Evolutionary conservation across 305 asterid species (phyloP), one percentile per base, ranked within the genome.

Genomic region (Fraxinus floribunda): DNA sequence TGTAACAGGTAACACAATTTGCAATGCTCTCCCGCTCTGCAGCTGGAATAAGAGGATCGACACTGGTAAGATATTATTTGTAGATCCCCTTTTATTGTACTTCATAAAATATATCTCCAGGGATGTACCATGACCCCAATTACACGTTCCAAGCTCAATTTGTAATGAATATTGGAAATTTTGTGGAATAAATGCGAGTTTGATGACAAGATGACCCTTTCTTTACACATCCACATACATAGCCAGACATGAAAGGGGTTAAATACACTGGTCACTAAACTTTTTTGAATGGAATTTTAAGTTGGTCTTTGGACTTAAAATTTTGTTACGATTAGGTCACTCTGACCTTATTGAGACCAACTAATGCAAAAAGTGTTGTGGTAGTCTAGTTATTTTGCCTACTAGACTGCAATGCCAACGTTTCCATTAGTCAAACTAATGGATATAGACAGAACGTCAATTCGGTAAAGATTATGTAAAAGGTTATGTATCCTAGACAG

Each of bases 11-110:
- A 86, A 95, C 99, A 18, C 98, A 97, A 3, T 92, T 90, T 89
- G 98, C 98, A 52, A 85, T 94, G 93, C 93, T 95, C 75, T 93
- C 99, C 8, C 98, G 99, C 66, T 86, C 97, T 32, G 97, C 98
- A 7, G 97, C 99, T 80, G 99, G 99, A 80, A 95, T 95, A 82
- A 86, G 99, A 89, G 99, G 99, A 82, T 89, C 97, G 18, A 95
- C 99, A 81, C 77, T 95, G 97, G 99, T 95, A 86, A 88, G 79
- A 49, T 5, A 41, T 79, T 36, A 30, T 35, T 81, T 75, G 36
- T 16, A 22, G n/a, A 55, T 32, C 52, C 20, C 55, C 22, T 49
- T 71, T 55, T 30, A 16, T 7, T 71, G 49, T 77, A 22, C 24
- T 7, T 13, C 26, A 62, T 22, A 22, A 22, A 62, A 1, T 62